phyloP scores from a whole-genome alignment of 2,329 filamentous ascomycete genomes.

The Blastomyces gilchristii region DNA sequence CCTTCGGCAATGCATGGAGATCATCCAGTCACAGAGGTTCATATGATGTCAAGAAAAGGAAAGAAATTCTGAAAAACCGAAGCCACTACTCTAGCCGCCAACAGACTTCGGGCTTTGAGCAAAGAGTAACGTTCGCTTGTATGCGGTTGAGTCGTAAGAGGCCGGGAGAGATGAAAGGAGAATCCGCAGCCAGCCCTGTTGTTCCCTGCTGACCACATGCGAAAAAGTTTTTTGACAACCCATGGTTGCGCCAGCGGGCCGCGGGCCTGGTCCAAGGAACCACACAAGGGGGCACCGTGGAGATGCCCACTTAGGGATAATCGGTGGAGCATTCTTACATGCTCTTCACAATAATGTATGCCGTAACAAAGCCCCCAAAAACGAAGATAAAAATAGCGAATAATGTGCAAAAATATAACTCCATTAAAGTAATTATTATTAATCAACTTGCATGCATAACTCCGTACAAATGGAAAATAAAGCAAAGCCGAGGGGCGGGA shows the following conservation, averaged over 20 bases:
- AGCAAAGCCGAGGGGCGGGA: neutral
- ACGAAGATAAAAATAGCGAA: neutral
- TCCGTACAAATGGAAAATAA: neutral
- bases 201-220: neutral
- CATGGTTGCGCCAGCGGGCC: constrained; percentile 1
- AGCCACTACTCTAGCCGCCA: neutral
- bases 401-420: neutral
- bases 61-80: neutral
- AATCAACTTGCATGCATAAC: neutral
- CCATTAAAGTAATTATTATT: neutral
- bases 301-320: neutral
- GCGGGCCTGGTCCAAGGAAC: constrained; percentile 1
- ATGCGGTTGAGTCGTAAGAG: neutral
- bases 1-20: neutral
- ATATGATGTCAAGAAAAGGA: neutral
- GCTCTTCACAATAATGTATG: too few species aligned
- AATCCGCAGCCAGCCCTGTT: neutral
- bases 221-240: neutral
- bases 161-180: neutral
- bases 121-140: neutral
- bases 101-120: neutral
- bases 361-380: neutral
- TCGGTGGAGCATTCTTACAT: neutral
- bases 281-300: neutral
- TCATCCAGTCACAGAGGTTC: neutral